Evolutionary conservation across 2,329 filamentous ascomycete species (phyloP).

Genomic region (Epichloe hybrida): DNA sequence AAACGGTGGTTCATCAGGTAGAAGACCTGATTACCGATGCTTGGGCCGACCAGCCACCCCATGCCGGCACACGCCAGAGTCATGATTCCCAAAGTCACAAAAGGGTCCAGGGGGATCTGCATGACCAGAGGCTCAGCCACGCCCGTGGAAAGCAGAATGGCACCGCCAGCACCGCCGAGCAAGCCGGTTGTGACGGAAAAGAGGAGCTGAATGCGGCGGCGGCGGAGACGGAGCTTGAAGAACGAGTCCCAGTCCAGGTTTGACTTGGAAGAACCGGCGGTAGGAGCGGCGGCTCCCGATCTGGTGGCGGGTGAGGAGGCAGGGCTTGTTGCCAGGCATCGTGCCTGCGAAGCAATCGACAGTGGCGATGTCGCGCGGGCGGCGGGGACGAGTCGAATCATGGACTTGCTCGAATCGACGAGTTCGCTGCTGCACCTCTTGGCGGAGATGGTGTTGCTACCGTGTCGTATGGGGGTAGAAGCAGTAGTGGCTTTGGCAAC

Average conservation of each 20-base stretch:
- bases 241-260: slow-evolving; percentile 77
- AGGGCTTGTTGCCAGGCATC: slow-evolving; percentile 9
- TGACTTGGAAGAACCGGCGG: slow-evolving; percentile 2
- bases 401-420: slow-evolving; percentile 1
- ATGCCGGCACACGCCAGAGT: slow-evolving; percentile 63
- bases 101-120: slow-evolving; percentile 68
- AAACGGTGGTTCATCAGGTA: slow-evolving; percentile 59
- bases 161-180: slow-evolving; percentile 47
- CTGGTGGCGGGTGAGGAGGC: not conserved
- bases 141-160: slow-evolving; percentile 53
- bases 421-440: not conserved
- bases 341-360: slow-evolving; percentile 4
- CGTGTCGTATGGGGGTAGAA: slow-evolving; percentile 6
- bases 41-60: slow-evolving; percentile 81
- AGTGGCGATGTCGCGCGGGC: not conserved
- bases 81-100: slow-evolving; percentile 71
- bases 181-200: slow-evolving; percentile 58
- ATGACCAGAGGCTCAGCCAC: slow-evolving; percentile 57
- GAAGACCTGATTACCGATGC: slow-evolving; percentile 68
- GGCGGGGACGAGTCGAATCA: slow-evolving; percentile 4
- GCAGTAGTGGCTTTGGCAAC: slow-evolving; percentile 8
- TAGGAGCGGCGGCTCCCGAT: not conserved
- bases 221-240: slow-evolving; percentile 76
- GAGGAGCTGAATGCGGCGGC: slow-evolving; percentile 68
- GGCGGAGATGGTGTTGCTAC: slow-evolving; percentile 2